Evolutionary conservation across 2,329 filamentous ascomycete genomes (phyloP), one percentile per base, ranked within the genome.

Genomic region (Fusarium domesticum): DNA sequence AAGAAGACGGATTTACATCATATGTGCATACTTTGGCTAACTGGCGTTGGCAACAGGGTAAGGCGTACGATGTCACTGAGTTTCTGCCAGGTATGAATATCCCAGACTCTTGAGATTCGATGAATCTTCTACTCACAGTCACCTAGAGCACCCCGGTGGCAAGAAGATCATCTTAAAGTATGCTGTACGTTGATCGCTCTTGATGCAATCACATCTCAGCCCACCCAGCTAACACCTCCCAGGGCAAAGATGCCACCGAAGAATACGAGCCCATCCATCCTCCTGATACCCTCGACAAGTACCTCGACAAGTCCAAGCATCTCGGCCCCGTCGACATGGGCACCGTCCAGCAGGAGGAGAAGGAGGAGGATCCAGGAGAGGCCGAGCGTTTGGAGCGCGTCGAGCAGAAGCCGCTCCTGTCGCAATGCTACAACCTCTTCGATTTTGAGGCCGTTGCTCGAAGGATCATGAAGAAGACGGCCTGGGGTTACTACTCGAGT

Each of bases 401-500:
- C 45, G 74, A 78, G 56, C 72, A 77, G 48, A 95, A 90, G 82
- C 91, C 91, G 1, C 73, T 83, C 36, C 73, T 96, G 48, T 84
- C 87, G 54, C 87, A 95, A 65, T 96, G 90, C 74, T 96, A 91
- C 70, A 96, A 96, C 65, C 71, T 96, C 48, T 81, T 93, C 72
- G 93, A 98, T 70, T 98, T 98, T 66, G 93, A 98, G 75, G 83
- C 89, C 4, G 92, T 97, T 28, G 93, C 93, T 5, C 83, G 85
- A 59, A 76, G 82, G 31, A 82, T 95, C 44, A 96, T 97, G 92
- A 96, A 95, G 79, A 95, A 87, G 73, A 86, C 85, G 2, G 92
- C 92, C 0, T 98, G 93, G 93, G 93, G 87, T 18, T 98, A 98
- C 72, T 98, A 98, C 69, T 96, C 89, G 1, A 93, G 87, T 62